Evolutionary conservation across 192 early-diverging fungal genomes (phyloP), one percentile per base, ranked within the genome.

Genomic region (Oehlia diaphana): DNA sequence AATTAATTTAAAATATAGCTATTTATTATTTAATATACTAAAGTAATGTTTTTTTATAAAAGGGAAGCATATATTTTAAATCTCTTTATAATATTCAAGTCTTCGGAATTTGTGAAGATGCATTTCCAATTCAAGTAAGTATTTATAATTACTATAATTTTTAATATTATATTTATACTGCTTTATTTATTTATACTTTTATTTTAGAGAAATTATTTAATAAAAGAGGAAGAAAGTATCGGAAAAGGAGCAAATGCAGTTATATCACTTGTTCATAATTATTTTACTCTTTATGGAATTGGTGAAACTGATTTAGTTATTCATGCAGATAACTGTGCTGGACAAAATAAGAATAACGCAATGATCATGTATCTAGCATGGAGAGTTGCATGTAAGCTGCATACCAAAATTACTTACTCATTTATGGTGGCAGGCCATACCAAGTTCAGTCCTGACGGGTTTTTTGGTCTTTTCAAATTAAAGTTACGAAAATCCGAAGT

Each of bases 211-310:
- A 72, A 72, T 47, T 72, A 72, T 49, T 26, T 72, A 47, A 39
- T 72, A 47, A 39, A 72, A n/a, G 39, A 72, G 47, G 69, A 49
- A 49, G 69, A 71, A 47, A 47, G 69, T 44, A 47, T 71, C 19
- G 4, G 37, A 71, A 71, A 71, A 47, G 2, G 37, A 37, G 69
- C n/a, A 39, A 72, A 72, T 72, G 23, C 13, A 44, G 44, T 49
- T 42, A 39, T 72, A 72, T 47, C 39, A 9, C 16, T 72, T 23
- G 69, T 39, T 23, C 44, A 72, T 72, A 21, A 72, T 49, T 47
- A 39, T 23, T 49, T 72, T 72, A 72, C n/a, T 72, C 2, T 13
- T 21, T 47, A 42, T 71, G 42, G 21, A 37, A 12, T 37, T 1
- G 69, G 69, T 71, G 39, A 72, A 49, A 72, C 63, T 9, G 14